Base-by-base conservation (phyloP, 352 stramenopile species). In the Pythium sp. region DNA sequence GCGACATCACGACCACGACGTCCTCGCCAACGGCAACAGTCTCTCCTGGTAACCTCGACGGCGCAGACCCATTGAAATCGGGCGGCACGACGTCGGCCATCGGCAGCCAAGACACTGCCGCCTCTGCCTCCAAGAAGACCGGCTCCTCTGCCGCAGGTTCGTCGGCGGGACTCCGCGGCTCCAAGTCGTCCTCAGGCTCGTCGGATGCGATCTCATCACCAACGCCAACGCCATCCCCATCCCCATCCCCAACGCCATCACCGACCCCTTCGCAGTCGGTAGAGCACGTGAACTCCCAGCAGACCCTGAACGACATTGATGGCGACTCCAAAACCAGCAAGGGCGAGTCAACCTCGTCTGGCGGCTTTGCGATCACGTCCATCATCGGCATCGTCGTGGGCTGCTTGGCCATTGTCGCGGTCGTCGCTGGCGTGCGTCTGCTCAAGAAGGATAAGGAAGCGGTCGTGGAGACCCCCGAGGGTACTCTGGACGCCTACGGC, bases 391-490 rank as follows among this genome's bases (percentile, higher is more conserved):
- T 91, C 54, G 76, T 89, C 34, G 77, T 93, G n/a, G 85, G 73
- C 62, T 91, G 82, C 30, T 77, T 93, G 67, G 85, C 85, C 7
- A 81, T 93, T 49, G 81, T 93, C 56, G 85, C 85, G 26, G 73
- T 91, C 49, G 81, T 88, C 47, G 81, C 81, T 7, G 85, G 85
- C 62, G 83, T 84, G 24, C 79, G 84, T 57, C 74, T 93, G 65
- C 73, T 93, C 64, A 66, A 78, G 46, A 90, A 90, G 66, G 74
- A 77, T 67, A 90, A 91, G 70, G 84, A 91, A 49, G 65, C 72
- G 18, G 70, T 77, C 22, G 60, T 84, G 38, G 72, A 76, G 68
- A 91, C 82, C 22, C 82, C 84, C 4, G 77, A 75, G 30, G 71
- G 69, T 30, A 71, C 55, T 2, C 67, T 84, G 18, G 82, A 88